Conservation (phyloP, 306 rosid species). For the Cercis canadensis region DNA sequence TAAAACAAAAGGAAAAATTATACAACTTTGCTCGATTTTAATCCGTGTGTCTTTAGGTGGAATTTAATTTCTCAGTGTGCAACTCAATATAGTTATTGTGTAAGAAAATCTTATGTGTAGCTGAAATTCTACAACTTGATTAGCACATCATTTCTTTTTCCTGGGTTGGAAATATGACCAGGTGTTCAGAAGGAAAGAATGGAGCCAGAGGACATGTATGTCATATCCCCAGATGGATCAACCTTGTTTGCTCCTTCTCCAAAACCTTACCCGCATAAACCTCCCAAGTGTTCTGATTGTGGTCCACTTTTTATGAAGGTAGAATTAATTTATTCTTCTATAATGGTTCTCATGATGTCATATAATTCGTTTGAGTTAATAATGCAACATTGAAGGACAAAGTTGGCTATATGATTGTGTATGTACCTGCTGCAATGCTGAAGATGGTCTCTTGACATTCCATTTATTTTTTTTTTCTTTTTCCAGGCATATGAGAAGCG, state of each 20-base stretch:
- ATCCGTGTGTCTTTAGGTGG: neutral
- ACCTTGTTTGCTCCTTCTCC: constrained; percentile 78
- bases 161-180: constrained; percentile 41
- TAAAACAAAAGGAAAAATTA: no score
- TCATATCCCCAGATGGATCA: constrained; percentile 68
- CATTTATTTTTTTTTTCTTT: constrained; percentile 28
- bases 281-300: constrained; percentile 93
- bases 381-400: neutral
- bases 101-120: constrained; percentile 22
- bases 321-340: constrained; percentile 25
- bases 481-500: constrained; percentile 84
- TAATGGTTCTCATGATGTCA: neutral
- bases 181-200: constrained; percentile 98
- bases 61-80: neutral
- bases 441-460: no score
- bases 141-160: constrained; percentile 11
- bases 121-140: constrained; percentile 12
- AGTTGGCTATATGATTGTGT: neutral
- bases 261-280: constrained; percentile 86
- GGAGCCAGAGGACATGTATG: constrained; percentile 94
- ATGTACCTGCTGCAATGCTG: no score
- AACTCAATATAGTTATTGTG: neutral
- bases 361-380: neutral
- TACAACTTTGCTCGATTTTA: constrained; percentile 23
- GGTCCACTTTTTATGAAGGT: constrained; percentile 95